Conservation (phyloP, 148 eudicot genomes). For the Polygonum maritimum region DNA sequence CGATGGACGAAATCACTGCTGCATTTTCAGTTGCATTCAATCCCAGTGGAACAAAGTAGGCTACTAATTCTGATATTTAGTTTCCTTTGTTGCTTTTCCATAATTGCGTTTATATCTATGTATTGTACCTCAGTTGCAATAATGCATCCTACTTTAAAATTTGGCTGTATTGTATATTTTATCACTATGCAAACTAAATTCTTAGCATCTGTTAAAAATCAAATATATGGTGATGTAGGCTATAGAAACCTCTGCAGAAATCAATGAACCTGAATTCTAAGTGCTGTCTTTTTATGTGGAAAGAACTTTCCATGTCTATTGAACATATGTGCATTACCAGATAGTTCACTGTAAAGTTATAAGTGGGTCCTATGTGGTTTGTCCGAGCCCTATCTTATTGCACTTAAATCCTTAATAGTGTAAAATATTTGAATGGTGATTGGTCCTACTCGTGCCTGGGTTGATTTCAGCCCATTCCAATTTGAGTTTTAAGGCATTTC, state of each 20-base stretch:
- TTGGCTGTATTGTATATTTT: not conserved
- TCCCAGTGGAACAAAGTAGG: constrained; percentile 80
- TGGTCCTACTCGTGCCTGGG: not conserved
- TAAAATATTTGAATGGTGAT: not conserved
- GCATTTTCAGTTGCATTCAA: constrained; percentile 87
- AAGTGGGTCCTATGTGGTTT: not conserved
- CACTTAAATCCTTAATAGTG: not conserved
- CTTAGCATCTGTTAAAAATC: not conserved
- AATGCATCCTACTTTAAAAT: not conserved
- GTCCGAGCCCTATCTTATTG: not conserved
- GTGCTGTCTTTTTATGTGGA: not conserved
- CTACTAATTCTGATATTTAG: constrained; percentile 4
- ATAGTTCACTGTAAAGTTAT: not conserved
- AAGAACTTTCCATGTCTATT: not conserved
- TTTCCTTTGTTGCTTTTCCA: not conserved
- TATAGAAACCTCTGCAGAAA: not conserved
- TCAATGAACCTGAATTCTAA: not conserved
- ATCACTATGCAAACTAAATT: not conserved
- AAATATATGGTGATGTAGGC: not conserved
- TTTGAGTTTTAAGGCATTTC: not conserved
- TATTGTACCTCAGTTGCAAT: not conserved
- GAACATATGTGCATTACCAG: not conserved
- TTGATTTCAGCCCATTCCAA: not conserved
- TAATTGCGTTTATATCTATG: not conserved
- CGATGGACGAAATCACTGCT: constrained; percentile 97